Evolutionary conservation across 2,329 filamentous ascomycete genomes (phyloP), one percentile per base, ranked within the genome.

Genomic region (Kalaharituber pfeilii): DNA sequence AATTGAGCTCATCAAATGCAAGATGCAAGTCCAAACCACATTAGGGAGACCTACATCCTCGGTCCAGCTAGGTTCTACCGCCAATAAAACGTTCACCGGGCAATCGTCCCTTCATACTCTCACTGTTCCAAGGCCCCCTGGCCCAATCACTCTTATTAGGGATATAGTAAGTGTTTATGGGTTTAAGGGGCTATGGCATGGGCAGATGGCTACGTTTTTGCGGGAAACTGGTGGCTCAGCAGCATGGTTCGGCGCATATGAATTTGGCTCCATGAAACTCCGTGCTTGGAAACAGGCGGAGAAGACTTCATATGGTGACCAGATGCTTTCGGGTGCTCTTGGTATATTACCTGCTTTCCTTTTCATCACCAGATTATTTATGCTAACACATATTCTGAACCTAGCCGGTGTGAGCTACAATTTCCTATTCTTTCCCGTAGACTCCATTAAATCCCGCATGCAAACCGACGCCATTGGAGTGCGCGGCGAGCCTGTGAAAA

Each of bases 371-470:
- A 8, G 25, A 47, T 42, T 54, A 39, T 51, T 39, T 28, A 20
- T 27, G 25, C 30, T 56, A 42, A 56, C 22, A 30, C 49, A 29
- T 30, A 30, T n/a, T n/a, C 30, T n/a, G 30, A 9, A n/a, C n/a
- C 9, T 36, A 6, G 91, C 89, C 2, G 91, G 91, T 52, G 84
- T 95, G 71, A 81, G 80, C 30, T 98, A 98, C 71, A 98, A 98
- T 67, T 96, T 96, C 66, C 71, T 94, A 22, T 95, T 96, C 73
- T 98, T 91, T 67, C 91, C 91, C 0, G 91, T 91, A 50, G 91
- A 98, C 67, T 98, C 91, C 0, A 83, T 98, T 72, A 98, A 98
- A 71, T 93, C 85, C 18, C 80, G 89, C 49, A 94, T 98, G 81
- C 91, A 98, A 70, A 98, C 91, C 0, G 77, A 83, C 52, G 82